Conservation (phyloP, 495 filamentous ascomycete genomes). For the Bacidia gigantensis region DNA sequence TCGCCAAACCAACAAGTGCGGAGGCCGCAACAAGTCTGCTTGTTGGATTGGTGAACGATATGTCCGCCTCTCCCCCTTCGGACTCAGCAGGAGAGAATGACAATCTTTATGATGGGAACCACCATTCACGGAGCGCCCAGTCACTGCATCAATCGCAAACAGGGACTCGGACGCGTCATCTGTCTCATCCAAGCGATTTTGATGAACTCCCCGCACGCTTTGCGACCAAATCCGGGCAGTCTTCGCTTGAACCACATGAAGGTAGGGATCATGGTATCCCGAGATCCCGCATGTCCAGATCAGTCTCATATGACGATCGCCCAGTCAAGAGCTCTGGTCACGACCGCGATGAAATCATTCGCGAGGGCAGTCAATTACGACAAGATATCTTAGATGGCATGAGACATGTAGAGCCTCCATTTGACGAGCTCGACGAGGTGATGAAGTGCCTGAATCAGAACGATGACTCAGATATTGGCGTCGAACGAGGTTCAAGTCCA, state of each 20-base stretch:
- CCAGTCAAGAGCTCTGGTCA: too few species aligned
- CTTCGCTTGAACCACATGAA: neutral
- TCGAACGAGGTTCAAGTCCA: conserved; percentile 44
- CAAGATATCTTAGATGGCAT: conserved; percentile 13
- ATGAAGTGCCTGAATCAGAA: conserved; percentile 68
- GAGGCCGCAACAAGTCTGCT: conserved; percentile 14
- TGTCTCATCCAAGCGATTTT: neutral
- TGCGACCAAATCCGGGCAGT: neutral
- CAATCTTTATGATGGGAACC: conserved; percentile 18
- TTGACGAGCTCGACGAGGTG: conserved; percentile 71
- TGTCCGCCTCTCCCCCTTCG: conserved; percentile 16
- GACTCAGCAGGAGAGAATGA: neutral
- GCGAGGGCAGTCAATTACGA: neutral
- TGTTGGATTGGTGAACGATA: conserved; percentile 17
- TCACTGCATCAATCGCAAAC: neutral
- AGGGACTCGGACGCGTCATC: neutral
- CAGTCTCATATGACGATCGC: neutral
- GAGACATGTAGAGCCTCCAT: conserved; percentile 35
- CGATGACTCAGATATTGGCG: conserved; percentile 50
- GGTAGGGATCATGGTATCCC: neutral
- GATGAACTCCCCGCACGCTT: neutral
- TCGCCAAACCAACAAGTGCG: conserved; percentile 5
- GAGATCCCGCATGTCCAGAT: neutral
- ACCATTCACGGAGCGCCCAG: neutral
- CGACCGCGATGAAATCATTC: neutral